Evolutionary conservation across 345 rosid species (phyloP), one percentile per base, ranked within the genome.

Genomic region (Garcia nutans): DNA sequence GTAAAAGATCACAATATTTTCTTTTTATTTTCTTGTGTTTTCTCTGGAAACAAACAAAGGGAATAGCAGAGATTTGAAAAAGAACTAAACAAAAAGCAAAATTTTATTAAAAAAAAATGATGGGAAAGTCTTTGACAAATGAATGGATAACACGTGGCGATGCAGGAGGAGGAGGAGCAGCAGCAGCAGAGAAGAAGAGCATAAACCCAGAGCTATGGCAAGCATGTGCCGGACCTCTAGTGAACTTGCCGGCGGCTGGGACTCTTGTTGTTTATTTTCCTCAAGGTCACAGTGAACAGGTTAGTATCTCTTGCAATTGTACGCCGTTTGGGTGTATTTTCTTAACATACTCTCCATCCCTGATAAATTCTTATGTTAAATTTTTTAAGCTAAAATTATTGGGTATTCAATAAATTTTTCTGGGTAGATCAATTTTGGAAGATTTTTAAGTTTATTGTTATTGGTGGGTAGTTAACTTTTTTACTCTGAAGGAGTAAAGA

Each of bases 201-300:
- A 81, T 91, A 74, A 88, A 89, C 82, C 80, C 77, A 67, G 93
- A 91, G 88, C 87, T 91, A 66, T 89, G 96, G 93, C 89, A 88
- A 78, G 88, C 93, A 3, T 91, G 96, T 56, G 96, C 96, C 5
- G 92, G 96, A 5, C 93, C 88, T 23, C 80, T 91, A 81, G 90
- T 87, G 60, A 85, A 84, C 84, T 74, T 89, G 76, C 93, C 92
- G 67, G 84, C 84, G 7, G 87, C 88, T 6, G 89, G 89, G 62
- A 88, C 96, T 28, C 90, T 82, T 54, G 96, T 91, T 50, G 79
- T 89, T 73, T 91, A 91, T 79, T 91, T 91, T 75, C 96, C 96
- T 70, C 96, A 91, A 80, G 96, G 96, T 57, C 96, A 89, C 66
- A 89, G 92, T 65, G 93, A 91, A 56, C 96, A 91, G 91, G 96